Conservation (phyloP, 345 rosid species). For the Physaria fendleri region DNA sequence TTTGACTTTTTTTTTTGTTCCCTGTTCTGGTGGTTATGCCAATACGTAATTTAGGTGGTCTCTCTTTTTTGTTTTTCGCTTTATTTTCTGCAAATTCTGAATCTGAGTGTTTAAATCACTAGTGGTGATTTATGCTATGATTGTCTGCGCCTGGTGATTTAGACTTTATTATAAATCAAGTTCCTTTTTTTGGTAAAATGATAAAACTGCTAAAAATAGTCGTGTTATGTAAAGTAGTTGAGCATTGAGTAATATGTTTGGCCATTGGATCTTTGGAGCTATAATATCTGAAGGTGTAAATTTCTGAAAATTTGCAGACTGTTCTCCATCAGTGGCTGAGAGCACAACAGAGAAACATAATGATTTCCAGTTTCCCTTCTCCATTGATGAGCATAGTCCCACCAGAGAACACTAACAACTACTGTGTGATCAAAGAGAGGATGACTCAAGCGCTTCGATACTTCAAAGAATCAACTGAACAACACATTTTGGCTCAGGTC, state of each 20-base stretch:
- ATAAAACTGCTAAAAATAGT: slow-evolving; percentile 12
- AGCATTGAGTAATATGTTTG: not conserved
- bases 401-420: slow-evolving; percentile 49
- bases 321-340: slow-evolving; percentile 38
- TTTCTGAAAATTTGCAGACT: slow-evolving; percentile 31
- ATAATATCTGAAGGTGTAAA: not conserved
- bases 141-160: no score
- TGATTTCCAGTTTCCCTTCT: slow-evolving; percentile 42
- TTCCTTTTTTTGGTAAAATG: not conserved
- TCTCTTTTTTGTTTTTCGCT: no score
- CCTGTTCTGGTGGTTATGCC: not conserved
- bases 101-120: not conserved
- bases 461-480: slow-evolving; percentile 87
- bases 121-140: not conserved
- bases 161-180: not conserved
- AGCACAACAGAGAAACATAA: slow-evolving; percentile 35
- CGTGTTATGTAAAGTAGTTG: not conserved
- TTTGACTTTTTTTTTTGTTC: slow-evolving; percentile 23
- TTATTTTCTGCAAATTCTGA: not conserved
- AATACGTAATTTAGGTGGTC: not conserved
- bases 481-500: slow-evolving; percentile 80
- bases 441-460: slow-evolving; percentile 77
- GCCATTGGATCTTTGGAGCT: not conserved
- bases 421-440: slow-evolving; percentile 71
- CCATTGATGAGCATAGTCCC: slow-evolving; percentile 53